Evolutionary conservation across 768 basidiomycete genomes (phyloP).

Genomic region (Lepiota venenata): DNA sequence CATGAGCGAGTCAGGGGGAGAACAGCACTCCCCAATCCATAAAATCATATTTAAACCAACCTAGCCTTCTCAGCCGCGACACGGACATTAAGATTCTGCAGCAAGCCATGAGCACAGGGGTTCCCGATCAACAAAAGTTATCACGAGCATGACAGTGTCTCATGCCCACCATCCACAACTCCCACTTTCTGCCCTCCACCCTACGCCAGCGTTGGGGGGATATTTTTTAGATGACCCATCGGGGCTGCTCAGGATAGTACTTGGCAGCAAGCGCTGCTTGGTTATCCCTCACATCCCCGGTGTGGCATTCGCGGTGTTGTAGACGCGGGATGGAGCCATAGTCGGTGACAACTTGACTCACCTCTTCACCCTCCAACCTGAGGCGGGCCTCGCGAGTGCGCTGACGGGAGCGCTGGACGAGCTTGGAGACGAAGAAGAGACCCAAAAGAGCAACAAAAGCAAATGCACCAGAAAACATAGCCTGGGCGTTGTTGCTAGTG

Average conservation of each 20-base stretch:
- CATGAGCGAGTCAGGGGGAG: neutral
- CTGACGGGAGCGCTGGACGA: constrained; percentile 37
- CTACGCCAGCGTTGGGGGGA: neutral
- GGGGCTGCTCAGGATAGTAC: constrained; percentile 30
- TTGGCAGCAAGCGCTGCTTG: constrained; percentile 16
- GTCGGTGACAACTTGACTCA: constrained; percentile 37
- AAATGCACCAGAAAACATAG: constrained; percentile 33
- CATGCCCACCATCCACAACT: neutral
- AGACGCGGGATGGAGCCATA: constrained; percentile 34
- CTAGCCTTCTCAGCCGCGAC: constrained; percentile 25
- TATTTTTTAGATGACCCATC: constrained; percentile 31
- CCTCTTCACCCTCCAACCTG: constrained; percentile 46
- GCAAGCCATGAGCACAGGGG: constrained; percentile 11
- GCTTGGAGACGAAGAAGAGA: constrained; percentile 33
- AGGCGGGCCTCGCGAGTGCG: constrained; percentile 33
- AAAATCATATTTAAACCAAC: constrained; percentile 17
- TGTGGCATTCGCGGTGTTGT: constrained; percentile 10
- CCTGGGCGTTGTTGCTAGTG: constrained; percentile 22
- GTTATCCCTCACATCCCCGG: constrained; percentile 16
- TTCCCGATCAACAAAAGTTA: constrained; percentile 11
- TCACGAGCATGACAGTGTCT: constrained; percentile 7
- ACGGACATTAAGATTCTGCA: constrained; percentile 22
- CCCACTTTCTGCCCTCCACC: neutral
- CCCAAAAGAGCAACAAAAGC: constrained; percentile 36
- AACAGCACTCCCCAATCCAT: neutral